Conservation (phyloP, 371 early-diverging fungal genomes). For the Rhizopus sp. region DNA sequence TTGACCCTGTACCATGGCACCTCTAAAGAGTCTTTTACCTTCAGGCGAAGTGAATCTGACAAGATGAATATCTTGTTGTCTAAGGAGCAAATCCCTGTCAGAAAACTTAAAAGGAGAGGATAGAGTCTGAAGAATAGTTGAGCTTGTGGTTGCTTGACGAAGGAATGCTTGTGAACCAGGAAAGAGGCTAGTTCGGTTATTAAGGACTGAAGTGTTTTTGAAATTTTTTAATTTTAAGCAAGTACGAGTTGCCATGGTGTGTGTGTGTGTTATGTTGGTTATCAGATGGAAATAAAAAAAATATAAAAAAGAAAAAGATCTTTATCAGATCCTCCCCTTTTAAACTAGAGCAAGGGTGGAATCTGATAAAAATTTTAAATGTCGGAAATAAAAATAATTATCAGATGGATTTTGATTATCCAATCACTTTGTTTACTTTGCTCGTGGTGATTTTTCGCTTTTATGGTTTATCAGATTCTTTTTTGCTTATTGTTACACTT, state of each 20-base stretch:
- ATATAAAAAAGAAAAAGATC: too few relatives aligned
- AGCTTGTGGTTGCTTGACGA: slow-evolving; percentile 22
- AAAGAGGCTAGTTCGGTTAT: slow-evolving; percentile 15
- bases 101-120: background rate
- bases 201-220: slow-evolving; percentile 9
- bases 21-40: slow-evolving; percentile 80
- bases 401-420: too few relatives aligned
- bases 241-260: background rate
- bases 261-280: too few relatives aligned
- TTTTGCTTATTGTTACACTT: too few relatives aligned
- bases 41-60: slow-evolving; percentile 58
- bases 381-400: too few relatives aligned
- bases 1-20: slow-evolving; percentile 70
- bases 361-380: too few relatives aligned
- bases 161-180: slow-evolving; percentile 17
- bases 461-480: too few relatives aligned
- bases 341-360: too few relatives aligned
- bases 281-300: too few relatives aligned
- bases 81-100: background rate
- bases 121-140: background rate
- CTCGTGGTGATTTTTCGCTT: too few relatives aligned
- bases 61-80: slow-evolving; percentile 7
- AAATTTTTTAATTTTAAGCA: background rate
- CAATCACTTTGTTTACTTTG: too few relatives aligned
- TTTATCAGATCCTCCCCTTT: too few relatives aligned